Evolutionary conservation across 192 early-diverging fungal species (phyloP), one percentile per base, ranked within the genome.

Genomic region (Coemansia sp.): DNA sequence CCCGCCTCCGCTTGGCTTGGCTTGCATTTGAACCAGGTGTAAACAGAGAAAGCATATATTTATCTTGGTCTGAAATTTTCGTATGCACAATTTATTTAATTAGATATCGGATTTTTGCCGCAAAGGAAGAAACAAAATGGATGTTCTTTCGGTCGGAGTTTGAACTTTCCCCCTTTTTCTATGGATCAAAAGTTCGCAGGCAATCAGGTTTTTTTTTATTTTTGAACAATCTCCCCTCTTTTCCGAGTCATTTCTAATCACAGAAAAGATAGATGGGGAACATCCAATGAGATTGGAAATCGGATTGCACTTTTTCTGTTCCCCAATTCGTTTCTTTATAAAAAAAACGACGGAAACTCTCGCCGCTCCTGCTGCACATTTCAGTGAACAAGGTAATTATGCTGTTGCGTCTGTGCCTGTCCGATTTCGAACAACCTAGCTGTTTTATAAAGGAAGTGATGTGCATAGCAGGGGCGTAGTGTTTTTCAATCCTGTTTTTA

Each of bases 271-370:
- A 21, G n/a, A n/a, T n/a, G n/a, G n/a, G 23, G 20, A 49, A 49
- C 46, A 49, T 49, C 46, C 21, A 49, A 21, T 49, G 46, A 49
- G 46, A 49, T 49, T 49, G 46, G 23, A 25, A 49, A 49, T 49
- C 46, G 23, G 46, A 49, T 25, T 49, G 21, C 46, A 25, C 15
- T 49, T 0, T 49, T 21, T 25, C n/a, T 18, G 4, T 45, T 45
- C 42, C 42, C 6, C n/a, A 45, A 6, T 45, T 15, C 1, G 13
- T 45, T 45, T 5, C 12, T 37, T 37, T 8, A 37, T 12, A 37
- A 37, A 37, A 12, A 37, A 37, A 37, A 37, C 5, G 12, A 37
- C 5, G 35, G 35, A 37, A 37, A n/a, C n/a, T n/a, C n/a, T n/a
- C n/a, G n/a, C n/a, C n/a, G n/a, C n/a, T n/a, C n/a, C n/a, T n/a